Evolutionary conservation across 108 stramenopile species (phyloP), one percentile per base, ranked within the genome.

Genomic region (Fragilaria crotonensis): DNA sequence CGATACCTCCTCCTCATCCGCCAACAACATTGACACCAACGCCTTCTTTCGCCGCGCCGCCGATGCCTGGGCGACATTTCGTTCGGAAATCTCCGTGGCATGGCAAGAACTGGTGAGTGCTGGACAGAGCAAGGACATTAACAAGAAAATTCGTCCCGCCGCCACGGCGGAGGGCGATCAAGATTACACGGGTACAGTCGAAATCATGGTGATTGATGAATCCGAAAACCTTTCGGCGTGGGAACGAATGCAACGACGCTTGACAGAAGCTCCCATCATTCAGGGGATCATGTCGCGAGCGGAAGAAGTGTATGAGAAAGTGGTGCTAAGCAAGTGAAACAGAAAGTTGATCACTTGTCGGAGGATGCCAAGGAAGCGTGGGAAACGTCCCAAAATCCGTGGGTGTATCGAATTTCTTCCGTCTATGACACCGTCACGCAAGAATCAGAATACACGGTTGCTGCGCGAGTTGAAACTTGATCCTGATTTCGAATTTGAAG

Each of bases 331-430:
- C 70, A 87, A 48, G 75, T 78, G 19, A 76, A 72, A 47, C 66
- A 89, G 63, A 77, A 72, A 33, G 63, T 90, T 14, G 83, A 83
- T 29, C 76, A 96, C 54, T 61, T 90, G 28, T 48, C 52, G 7
- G 89, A 93, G 63, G 95, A 97, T 62, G 95, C 89, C 25, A 64
- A 66, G 21, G 97, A 97, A 74, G 85, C 94, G 23, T 98, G 96
- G 96, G 97, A 99, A 66, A 99, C 97, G 51, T 92, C 82, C 52
- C 97, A 98, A 76, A 96, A 98, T 83, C 98, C 98, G 9, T 85
- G 97, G 79, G 96, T 99, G 9, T 98, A 99, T 66, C 90, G 92
- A 47, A 76, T 89, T 20, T 95, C 94, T 30, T 89, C 87, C 25
- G 90, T 93, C 28, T 96, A 91, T 67, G 98, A 99, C 55, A 95